Evolutionary conservation across 163 green algal genomes (phyloP).

Genomic region (Botryococcus braunii): DNA sequence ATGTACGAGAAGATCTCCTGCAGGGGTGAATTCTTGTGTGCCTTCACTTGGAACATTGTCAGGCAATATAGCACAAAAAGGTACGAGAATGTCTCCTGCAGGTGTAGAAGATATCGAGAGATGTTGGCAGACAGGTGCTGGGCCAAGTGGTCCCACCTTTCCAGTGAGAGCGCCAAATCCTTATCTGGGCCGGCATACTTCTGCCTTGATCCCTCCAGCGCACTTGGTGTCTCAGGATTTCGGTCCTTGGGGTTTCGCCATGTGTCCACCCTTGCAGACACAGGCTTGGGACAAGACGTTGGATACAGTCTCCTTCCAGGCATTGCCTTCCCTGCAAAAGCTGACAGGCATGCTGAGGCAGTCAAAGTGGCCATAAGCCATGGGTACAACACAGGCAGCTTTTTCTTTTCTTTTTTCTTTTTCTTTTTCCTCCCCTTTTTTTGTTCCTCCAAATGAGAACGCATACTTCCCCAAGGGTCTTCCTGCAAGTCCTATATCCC

Average conservation of each 20-base stretch:
- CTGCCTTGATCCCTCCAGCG: background rate
- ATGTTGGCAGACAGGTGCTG: background rate
- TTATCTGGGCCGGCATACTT: conserved; percentile 47
- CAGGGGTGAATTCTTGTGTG: background rate
- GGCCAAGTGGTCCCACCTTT: conserved; percentile 19
- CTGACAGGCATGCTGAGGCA: background rate
- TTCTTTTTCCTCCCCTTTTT: too few species aligned
- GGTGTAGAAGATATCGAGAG: background rate
- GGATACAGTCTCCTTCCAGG: background rate
- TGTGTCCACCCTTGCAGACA: conserved; percentile 16
- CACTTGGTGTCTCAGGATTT: background rate
- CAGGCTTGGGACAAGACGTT: background rate
- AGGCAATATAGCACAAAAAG: background rate
- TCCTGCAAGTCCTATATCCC: too few species aligned
- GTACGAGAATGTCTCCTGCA: background rate
- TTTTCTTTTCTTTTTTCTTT: too few species aligned
- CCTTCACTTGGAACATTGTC: background rate
- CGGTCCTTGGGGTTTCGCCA: conserved; percentile 22
- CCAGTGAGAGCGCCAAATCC: conserved; percentile 64
- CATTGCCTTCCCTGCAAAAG: background rate
- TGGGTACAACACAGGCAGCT: too few species aligned
- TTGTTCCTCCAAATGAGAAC: too few species aligned
- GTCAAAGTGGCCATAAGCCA: too few species aligned
- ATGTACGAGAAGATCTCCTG: background rate
- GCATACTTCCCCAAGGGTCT: too few species aligned